Evolutionary conservation across 306 rosid species (phyloP).

Genomic region (Fragaria iinumae): DNA sequence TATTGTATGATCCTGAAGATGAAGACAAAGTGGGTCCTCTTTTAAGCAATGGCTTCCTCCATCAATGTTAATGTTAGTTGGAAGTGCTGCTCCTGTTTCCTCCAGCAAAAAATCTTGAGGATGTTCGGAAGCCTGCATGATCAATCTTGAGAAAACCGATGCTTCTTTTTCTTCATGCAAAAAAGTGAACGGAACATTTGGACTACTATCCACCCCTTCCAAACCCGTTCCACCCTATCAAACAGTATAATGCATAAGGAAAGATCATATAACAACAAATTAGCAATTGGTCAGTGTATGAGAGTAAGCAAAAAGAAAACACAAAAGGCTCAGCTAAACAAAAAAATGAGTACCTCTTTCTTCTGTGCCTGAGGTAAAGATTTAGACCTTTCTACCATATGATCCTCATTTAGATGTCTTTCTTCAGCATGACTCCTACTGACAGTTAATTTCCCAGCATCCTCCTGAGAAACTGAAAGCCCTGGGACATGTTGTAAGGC

Average conservation of each 20-base stretch:
- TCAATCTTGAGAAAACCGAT: constrained; percentile 29
- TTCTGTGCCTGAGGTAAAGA: constrained; percentile 34
- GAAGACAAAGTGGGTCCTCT: constrained; percentile 28
- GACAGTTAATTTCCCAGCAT: constrained; percentile 14
- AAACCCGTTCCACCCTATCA: constrained; percentile 37
- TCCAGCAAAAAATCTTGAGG: constrained; percentile 18
- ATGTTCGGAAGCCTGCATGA: constrained; percentile 22
- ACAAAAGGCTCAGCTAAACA: neutral
- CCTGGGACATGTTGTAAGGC: constrained; percentile 34
- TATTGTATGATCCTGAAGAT: constrained; percentile 26
- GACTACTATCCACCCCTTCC: constrained; percentile 35
- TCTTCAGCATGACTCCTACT: constrained; percentile 28
- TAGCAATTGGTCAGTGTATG: neutral
- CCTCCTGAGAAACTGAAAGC: constrained; percentile 35
- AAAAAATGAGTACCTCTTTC: constrained; percentile 55
- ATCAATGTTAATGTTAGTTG: constrained; percentile 22
- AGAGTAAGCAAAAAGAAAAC: neutral
- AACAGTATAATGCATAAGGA: constrained; percentile 28
- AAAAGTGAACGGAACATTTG: constrained; percentile 27
- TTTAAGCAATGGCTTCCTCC: constrained; percentile 29
- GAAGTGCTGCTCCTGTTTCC: constrained; percentile 31
- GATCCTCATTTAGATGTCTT: constrained; percentile 31
- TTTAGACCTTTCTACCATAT: constrained; percentile 31
- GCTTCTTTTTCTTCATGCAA: constrained; percentile 21
- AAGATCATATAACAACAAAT: neutral